Evolutionary conservation across 2,329 filamentous ascomycete species (phyloP), one percentile per base, ranked within the genome.

Genomic region (Westerdykella sp.): DNA sequence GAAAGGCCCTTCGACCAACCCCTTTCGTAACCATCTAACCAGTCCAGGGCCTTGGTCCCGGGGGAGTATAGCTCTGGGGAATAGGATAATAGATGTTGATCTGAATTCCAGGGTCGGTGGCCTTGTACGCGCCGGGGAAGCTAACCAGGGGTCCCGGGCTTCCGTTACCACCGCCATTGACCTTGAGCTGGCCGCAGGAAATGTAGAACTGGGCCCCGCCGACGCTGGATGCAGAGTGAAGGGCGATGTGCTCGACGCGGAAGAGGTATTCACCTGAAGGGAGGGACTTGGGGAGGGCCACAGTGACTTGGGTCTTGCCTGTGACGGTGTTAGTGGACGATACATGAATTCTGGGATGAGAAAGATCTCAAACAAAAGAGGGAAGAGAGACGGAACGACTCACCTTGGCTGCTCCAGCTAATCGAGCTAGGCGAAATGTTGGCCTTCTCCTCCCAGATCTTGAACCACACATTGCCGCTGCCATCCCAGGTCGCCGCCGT

Each of bases 231-330:
- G 66, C 69, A 39, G 62, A 57, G 47, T 72, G 70, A 28, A 73
- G 57, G 10, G 62, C 71, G 42, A 75, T 71, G 42, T 74, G 72
- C 56, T 75, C 72, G 36, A 69, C 59, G 9, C 72, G 60, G 14
- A 74, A 53, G 7, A 75, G 57, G 52, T 74, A 74, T 46, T 74
- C 62, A 10, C 71, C 71, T 4, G 59, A 53, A 4, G 71, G 70
- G 1, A 62, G 60, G 32, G 57, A 60, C 22, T 53, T 57, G 2
- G 72, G 71, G 25, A 74, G 65, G 1, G 59, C 63, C 35, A 67
- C 68, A 23, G 45, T 59, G 45, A 58, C 54, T 9, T 51, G 41
- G 2, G 49, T 53, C 43, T 45, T 42, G 28, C 43, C 43, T 51
- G 31, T 13, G 15, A 21, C 30, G 31, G 22, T 22, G 28, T 37